phyloP scores from a whole-genome alignment of 148 eudicot species.

The Polygonum maritimum region DNA sequence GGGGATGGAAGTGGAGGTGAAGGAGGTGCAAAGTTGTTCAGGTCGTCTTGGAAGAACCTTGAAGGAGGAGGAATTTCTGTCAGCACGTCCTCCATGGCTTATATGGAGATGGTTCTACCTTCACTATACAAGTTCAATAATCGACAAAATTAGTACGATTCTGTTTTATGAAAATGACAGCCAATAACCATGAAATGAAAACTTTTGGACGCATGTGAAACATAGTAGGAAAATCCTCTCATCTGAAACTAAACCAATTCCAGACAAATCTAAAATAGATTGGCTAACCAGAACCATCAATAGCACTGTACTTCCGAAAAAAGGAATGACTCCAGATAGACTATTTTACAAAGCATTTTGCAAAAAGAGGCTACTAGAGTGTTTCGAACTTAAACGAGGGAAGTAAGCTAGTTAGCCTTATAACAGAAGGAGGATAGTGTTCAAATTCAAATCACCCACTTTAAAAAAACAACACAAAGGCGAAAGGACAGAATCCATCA shows the following conservation, averaged over 20 bases:
- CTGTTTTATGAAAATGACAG: background rate
- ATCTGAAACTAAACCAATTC: background rate
- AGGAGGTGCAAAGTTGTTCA: conserved; percentile 73
- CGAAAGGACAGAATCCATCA: background rate
- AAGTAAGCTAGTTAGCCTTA: no score
- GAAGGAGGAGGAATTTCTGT: conserved; percentile 95
- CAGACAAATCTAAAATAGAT: background rate
- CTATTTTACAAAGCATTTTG: background rate
- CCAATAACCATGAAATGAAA: background rate
- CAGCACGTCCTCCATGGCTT: conserved; percentile 74
- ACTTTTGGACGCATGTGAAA: background rate
- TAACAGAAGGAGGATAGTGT: no score
- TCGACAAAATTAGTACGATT: background rate
- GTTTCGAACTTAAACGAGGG: background rate
- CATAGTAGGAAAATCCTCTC: background rate
- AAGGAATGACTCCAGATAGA: background rate
- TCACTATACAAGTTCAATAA: background rate
- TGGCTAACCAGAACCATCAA: background rate
- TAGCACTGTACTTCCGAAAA: background rate
- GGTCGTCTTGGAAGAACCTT: conserved; percentile 81
- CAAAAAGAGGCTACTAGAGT: background rate
- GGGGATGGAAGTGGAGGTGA: conserved; percentile 64
- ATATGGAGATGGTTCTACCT: background rate
- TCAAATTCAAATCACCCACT: background rate
- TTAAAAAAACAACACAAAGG: background rate